phyloP scores from a whole-genome alignment of 106 monocot genomes.

The Acanthochlamys bracteata region DNA sequence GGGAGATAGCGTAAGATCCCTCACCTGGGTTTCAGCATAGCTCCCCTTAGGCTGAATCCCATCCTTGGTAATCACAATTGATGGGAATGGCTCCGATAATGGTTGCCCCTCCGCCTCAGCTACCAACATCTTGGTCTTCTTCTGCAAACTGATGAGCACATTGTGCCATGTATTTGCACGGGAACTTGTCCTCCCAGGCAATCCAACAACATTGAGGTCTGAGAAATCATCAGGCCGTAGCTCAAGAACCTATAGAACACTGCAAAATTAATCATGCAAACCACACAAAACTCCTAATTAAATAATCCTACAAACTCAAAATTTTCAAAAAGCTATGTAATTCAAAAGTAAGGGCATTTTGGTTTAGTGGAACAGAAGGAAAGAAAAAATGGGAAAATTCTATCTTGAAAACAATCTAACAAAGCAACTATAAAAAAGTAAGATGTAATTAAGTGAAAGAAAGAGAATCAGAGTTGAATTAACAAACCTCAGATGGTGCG shows the following conservation, averaged over 20 bases:
- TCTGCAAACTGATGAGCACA: slow-evolving; percentile 88
- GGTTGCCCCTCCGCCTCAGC: slow-evolving; percentile 46
- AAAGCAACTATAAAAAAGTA: no score
- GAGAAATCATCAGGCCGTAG: slow-evolving; percentile 55
- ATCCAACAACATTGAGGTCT: slow-evolving; percentile 51
- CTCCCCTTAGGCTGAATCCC: slow-evolving; percentile 69
- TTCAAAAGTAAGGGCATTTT: no score
- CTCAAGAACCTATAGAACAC: slow-evolving; percentile 33
- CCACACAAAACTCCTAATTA: neutral
- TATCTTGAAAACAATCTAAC: no score
- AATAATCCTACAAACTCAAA: neutral
- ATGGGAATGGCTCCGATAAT: slow-evolving; percentile 60
- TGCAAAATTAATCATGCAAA: neutral
- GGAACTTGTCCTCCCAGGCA: slow-evolving; percentile 36
- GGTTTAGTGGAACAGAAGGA: no score
- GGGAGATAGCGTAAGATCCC: neutral
- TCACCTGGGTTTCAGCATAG: slow-evolving; percentile 98
- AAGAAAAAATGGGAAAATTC: no score
- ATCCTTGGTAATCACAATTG: slow-evolving; percentile 49
- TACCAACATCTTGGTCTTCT: slow-evolving; percentile 58
- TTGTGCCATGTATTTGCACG: slow-evolving; percentile 92
- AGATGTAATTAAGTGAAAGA: no score
- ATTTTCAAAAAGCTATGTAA: neutral
- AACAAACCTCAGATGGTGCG: slow-evolving; percentile 33
- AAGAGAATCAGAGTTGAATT: no score